Base-by-base conservation (phyloP, 2,329 filamentous ascomycete genomes). In the Sporothrix brasiliensis region DNA sequence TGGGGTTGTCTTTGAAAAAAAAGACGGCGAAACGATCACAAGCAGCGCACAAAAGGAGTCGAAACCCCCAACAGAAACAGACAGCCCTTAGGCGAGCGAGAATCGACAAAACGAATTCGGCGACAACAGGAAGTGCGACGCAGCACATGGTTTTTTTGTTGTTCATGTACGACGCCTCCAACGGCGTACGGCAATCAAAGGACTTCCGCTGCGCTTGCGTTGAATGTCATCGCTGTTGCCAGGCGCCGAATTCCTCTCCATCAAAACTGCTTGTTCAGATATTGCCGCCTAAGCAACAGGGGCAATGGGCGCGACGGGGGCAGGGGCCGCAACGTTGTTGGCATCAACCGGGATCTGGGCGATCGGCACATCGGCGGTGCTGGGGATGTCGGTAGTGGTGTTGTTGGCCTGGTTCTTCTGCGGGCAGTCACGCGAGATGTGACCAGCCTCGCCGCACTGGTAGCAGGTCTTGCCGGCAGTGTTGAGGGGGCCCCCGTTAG, bases 401-500 rank as follows among this genome's bases (percentile, higher is more conserved):
- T 52, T 41, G 61, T 67, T 66, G 69, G 44, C 47, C 27, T 56
- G 81, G 47, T 63, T 67, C 88, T 91, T 89, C 88, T 93, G 81
- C 71, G 93, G 91, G 85, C 95, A 97, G 77, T 98, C 94, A 74
- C 94, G 91, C 71, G 93, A 97, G 81, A 98, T 98, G 83, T 98
- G 94, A 68, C 95, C 95, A 71, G 93, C 89, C 84, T 97, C 92
- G 75, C 94, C 93, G 80, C 95, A 99, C 81, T 94, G 91, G 85
- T 99, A 99, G 88, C 95, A 99, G 74, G 94, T 97, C 89, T 98
- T 99, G 79, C 94, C 94, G 73, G 92, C 93, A 74, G 93, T 96
- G 87, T 95, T 97, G 75, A 98, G 86, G 61, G 94, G 93, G 30
- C 95, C 95, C 70, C 95, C 95, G 81, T 98, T 98, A 74, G 95